Evolutionary conservation across 768 basidiomycete genomes (phyloP), one percentile per base, ranked within the genome.

Genomic region (Pisolithus marmoratus): DNA sequence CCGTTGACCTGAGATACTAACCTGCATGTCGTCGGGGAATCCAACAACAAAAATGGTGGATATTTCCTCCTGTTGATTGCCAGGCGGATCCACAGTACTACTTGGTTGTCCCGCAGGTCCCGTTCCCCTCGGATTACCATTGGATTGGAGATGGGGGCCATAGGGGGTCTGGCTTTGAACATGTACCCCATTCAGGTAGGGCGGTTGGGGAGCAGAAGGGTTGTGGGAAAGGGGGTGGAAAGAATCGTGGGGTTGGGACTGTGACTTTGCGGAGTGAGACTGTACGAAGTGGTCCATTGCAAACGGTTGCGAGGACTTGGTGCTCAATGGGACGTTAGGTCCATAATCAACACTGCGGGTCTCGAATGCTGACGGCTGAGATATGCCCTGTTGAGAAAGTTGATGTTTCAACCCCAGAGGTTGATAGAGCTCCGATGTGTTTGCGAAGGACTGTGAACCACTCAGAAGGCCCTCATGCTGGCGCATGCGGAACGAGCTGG

Each of bases 1-100:
- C 26, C 22, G 31, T 49, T 22, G 41, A 57, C 49, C 20, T 49
- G 9, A 55, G 49, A 38, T 22, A 78, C 86, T 57, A 60, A 91
- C 94, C 81, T 88, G 86, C 90, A 98, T 97, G 62, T 99, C 96
- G 52, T 99, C 96, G 4, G 96, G 96, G 67, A 99, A 99, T 0
- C 96, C 96, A 24, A 98, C 95, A 3, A 99, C 94, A 57, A 99
- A 99, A 57, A 96, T 94, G 5, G 94, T 96, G 11, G 89, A 94
- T 44, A 96, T 96, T 62, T 95, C 93, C 67, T 96, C 94, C 52
- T 82, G 81, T 37, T 72, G 63, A 38, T 58, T 56, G 42, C 60
- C 60, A 42, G 65, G 67, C 0, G 59, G 38, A 37, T 68, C 67
- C 4, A 46, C 31, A 19, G 37, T 20, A 5, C 41, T 37, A 58